phyloP scores from a whole-genome alignment of 495 filamentous ascomycete genomes.

The Pyronema omphalodes region DNA sequence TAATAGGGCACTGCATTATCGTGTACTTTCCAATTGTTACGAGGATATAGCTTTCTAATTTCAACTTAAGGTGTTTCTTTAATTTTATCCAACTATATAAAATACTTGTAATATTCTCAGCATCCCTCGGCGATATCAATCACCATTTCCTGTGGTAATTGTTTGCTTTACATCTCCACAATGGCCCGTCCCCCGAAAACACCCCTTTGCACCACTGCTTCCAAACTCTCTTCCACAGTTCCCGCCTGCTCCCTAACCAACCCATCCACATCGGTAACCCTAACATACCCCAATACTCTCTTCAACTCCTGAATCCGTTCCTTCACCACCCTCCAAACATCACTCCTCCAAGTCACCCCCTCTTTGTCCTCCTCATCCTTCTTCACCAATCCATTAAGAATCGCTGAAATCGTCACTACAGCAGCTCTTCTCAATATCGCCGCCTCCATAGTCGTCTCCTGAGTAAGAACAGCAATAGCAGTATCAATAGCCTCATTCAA shows the following conservation, averaged over 20 bases:
- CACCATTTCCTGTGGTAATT: too few relatives aligned
- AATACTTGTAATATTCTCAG: too few relatives aligned
- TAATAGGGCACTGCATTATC: too few relatives aligned
- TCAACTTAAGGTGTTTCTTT: too few relatives aligned
- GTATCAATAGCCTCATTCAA: constrained; percentile 46
- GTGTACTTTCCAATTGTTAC: too few relatives aligned
- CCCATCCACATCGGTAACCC: constrained; percentile 48
- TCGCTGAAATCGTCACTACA: constrained; percentile 45
- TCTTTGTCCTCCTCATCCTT: constrained; percentile 30
- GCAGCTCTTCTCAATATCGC: constrained; percentile 61
- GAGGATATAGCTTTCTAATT: too few relatives aligned
- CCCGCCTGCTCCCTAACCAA: constrained; percentile 55
- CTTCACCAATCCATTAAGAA: constrained; percentile 40
- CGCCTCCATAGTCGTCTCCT: constrained; percentile 44
- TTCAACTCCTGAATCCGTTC: constrained; percentile 43
- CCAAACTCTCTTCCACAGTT: constrained; percentile 51
- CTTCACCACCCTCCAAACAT: constrained; percentile 44
- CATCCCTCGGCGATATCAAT: too few relatives aligned
- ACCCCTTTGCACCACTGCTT: constrained; percentile 39
- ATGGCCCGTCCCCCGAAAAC: constrained; percentile 20
- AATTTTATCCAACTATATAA: too few relatives aligned
- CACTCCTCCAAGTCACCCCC: constrained; percentile 31
- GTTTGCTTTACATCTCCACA: background rate
- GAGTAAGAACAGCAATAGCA: constrained; percentile 42
- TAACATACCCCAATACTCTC: constrained; percentile 45